These are phyloP conservation scores for Lactarius sp. DNA, from an alignment of 768 basidiomycete species.

Conservation along the genomic window DNA sequence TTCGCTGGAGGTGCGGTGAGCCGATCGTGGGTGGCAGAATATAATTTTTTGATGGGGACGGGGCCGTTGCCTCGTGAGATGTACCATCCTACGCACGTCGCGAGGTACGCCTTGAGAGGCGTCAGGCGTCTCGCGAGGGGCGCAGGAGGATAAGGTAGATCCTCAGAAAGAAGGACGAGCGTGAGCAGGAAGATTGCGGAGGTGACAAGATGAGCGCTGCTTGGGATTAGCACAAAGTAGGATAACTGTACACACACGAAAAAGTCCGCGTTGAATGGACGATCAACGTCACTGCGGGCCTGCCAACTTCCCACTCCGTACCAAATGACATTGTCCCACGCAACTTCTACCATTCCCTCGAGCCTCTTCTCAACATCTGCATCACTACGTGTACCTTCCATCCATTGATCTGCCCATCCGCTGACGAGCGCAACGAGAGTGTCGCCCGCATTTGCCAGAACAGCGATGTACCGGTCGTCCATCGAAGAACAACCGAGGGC, in stretches of 20 bases:
- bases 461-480: constrained; percentile 10
- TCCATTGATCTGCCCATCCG: constrained; percentile 27
- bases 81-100: constrained; percentile 47
- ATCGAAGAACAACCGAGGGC: constrained; percentile 12
- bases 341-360: constrained; percentile 54
- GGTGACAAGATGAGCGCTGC: constrained; percentile 62
- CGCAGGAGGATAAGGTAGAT: constrained; percentile 24
- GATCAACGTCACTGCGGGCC: constrained; percentile 24
- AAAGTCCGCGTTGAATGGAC: constrained; percentile 52
- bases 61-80: constrained; percentile 51
- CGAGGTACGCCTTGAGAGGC: constrained; percentile 57
- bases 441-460: constrained; percentile 21
- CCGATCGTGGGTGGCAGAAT: constrained; percentile 27
- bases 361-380: constrained; percentile 32
- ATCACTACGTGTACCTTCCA: constrained; percentile 16
- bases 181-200: constrained; percentile 55
- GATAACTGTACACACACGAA: constrained; percentile 43
- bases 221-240: not conserved
- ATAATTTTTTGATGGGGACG: constrained; percentile 49
- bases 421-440: constrained; percentile 21
- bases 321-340: constrained; percentile 48
- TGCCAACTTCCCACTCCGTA: constrained; percentile 56
- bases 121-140: constrained; percentile 42
- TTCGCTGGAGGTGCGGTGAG: constrained; percentile 28
- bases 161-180: constrained; percentile 35